phyloP scores from a whole-genome alignment of 805 yeast genomes.

The Monosporozyma siamensis region DNA sequence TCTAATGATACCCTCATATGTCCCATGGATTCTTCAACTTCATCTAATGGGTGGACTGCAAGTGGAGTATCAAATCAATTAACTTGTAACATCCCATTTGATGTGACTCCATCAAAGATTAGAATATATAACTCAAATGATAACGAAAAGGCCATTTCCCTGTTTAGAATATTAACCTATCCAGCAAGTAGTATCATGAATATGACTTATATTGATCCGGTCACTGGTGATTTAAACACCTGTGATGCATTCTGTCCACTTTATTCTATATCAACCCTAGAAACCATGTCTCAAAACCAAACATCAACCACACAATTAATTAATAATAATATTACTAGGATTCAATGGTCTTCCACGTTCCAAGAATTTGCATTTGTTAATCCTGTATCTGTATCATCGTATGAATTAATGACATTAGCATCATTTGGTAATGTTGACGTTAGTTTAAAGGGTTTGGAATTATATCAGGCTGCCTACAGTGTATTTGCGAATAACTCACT shows the following conservation, averaged over 20 bases:
- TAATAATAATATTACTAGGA: constrained; percentile 30
- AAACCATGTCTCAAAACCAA: constrained; percentile 20
- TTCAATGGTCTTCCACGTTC: constrained; percentile 36
- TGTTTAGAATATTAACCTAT: constrained; percentile 63
- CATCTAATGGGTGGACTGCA: constrained; percentile 42
- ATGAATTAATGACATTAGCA: constrained; percentile 54
- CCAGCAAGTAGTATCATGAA: constrained; percentile 91
- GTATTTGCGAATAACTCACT: constrained; percentile 68
- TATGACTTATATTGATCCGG: constrained; percentile 72
- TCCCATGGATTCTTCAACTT: neutral
- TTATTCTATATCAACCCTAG: constrained; percentile 33
- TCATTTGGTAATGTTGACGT: constrained; percentile 58
- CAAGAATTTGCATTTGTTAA: constrained; percentile 82
- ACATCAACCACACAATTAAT: constrained; percentile 15
- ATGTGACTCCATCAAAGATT: constrained; percentile 57
- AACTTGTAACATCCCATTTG: constrained; percentile 48
- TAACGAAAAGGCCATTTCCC: constrained; percentile 38
- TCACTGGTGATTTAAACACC: constrained; percentile 40
- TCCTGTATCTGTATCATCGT: constrained; percentile 45
- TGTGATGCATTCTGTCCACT: constrained; percentile 93
- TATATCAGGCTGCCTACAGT: constrained; percentile 46
- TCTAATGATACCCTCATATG: neutral
- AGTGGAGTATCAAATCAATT: constrained; percentile 51
- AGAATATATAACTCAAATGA: constrained; percentile 56
- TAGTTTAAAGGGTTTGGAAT: constrained; percentile 61